phyloP scores from a whole-genome alignment of 2,329 filamentous ascomycete genomes.

The Aspergillus latus region DNA sequence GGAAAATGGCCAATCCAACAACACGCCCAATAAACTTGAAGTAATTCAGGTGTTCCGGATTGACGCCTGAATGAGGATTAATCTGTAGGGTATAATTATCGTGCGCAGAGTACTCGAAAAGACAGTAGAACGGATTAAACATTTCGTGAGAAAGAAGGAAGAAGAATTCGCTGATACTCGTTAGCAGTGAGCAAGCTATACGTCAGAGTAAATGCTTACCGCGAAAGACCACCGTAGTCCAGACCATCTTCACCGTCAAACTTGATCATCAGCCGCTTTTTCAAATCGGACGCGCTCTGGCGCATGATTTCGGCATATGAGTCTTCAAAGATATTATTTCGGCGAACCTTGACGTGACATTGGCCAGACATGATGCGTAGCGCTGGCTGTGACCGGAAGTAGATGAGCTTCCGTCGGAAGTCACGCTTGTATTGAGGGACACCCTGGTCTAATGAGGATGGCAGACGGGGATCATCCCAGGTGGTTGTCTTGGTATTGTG shows the following conservation, averaged over 20 bases:
- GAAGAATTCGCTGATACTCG: slow-evolving; percentile 79
- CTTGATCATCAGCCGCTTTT: slow-evolving; percentile 99
- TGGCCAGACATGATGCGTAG: slow-evolving; percentile 94
- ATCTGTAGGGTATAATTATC: slow-evolving; percentile 99
- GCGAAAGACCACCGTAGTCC: slow-evolving; percentile 94
- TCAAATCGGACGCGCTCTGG: slow-evolving; percentile 90
- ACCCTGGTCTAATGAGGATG: slow-evolving; percentile 94
- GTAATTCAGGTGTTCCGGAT: slow-evolving; percentile 98
- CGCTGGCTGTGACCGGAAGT: slow-evolving; percentile 97
- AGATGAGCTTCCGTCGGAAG: slow-evolving; percentile 95
- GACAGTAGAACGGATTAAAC: slow-evolving; percentile 99
- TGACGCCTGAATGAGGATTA: slow-evolving; percentile 98
- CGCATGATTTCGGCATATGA: slow-evolving; percentile 98
- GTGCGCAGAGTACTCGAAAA: slow-evolving; percentile 99
- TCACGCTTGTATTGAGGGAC: slow-evolving; percentile 99
- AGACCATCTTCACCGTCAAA: slow-evolving; percentile 98
- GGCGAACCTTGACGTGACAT: slow-evolving; percentile 95
- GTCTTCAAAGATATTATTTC: slow-evolving; percentile 97
- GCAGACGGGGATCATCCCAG: slow-evolving; percentile 94
- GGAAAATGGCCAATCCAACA: slow-evolving; percentile 95
- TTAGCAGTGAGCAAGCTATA: neutral
- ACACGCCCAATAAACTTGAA: slow-evolving; percentile 99
- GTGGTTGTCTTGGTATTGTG: slow-evolving; percentile 99
- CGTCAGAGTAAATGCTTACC: slow-evolving; percentile 45
- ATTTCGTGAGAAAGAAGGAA: slow-evolving; percentile 99